These are phyloP conservation scores for Mycena alexandri DNA, from an alignment of 768 basidiomycete species.

Conservation along the genomic window DNA sequence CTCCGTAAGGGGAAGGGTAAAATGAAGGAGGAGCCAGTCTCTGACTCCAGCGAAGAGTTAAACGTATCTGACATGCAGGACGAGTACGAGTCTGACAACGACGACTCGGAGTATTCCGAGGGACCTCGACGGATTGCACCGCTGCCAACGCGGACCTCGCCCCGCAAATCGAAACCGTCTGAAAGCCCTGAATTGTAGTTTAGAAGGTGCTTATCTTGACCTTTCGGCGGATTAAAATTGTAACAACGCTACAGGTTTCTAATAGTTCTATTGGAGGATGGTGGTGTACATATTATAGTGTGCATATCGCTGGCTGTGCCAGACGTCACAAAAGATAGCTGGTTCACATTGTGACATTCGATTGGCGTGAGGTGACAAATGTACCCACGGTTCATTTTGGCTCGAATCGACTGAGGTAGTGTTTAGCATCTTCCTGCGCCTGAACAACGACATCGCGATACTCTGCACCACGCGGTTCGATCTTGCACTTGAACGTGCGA, in stretches of 20 bases:
- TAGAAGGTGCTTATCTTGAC: too few relatives aligned
- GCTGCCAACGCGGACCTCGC: slow-evolving; percentile 15
- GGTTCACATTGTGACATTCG: too few relatives aligned
- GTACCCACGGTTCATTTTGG: slow-evolving; percentile 1
- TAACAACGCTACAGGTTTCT: too few relatives aligned
- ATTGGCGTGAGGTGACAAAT: too few relatives aligned
- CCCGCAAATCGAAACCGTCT: background rate
- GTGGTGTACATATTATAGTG: too few relatives aligned
- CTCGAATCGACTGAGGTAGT: slow-evolving; percentile 10
- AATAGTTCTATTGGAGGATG: too few relatives aligned
- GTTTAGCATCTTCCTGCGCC: slow-evolving; percentile 11
- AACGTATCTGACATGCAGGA: background rate
- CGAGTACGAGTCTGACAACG: background rate
- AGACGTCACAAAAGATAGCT: too few relatives aligned
- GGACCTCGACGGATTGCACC: background rate
- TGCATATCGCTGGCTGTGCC: too few relatives aligned
- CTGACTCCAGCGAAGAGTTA: background rate
- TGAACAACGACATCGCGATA: slow-evolving; percentile 4
- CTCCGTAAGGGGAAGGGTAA: background rate
- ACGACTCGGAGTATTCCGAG: background rate
- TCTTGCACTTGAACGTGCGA: slow-evolving; percentile 17
- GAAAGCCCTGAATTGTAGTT: background rate
- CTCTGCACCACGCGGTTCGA: slow-evolving; percentile 6
- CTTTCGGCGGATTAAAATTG: too few relatives aligned
- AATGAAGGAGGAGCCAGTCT: background rate